Base-by-base conservation (phyloP, 2,329 filamentous ascomycete genomes). In the Scolecobasidium constrictum region DNA sequence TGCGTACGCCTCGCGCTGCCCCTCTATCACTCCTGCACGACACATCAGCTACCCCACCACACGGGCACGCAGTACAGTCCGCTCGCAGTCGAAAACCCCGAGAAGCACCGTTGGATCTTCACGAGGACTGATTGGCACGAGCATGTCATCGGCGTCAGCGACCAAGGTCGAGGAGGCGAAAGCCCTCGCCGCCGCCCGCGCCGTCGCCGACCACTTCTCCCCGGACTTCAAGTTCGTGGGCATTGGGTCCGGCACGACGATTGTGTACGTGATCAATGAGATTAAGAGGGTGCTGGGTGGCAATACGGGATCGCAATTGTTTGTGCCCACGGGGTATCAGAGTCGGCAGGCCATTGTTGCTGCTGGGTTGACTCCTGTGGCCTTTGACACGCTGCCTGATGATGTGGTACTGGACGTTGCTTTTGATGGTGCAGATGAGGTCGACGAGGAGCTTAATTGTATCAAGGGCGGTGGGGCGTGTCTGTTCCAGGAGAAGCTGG, bases 381-480 rank as follows among this genome's bases (percentile, higher is more conserved):
- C 79, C 51, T 84, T 94, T 53, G 83, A 90, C 55, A 77, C 82
- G 47, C 68, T 93, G 13, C 81, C 83, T 1, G 58, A 70, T 33
- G 70, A 72, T 42, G 66, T 67, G 13, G 57, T 79, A 57, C 73
- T 98, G 20, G 90, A 96, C 55, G 83, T 96, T 15, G 85, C 84
- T 39, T 98, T 98, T 59, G 92, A 98, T 57, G 92, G 92, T 42
- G 92, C 92, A 3, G 92, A 98, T 60, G 92, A 98, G 68, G 87
- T 98, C 22, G 92, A 98, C 59, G 80, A 86, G 37, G 84, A 93
- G 41, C 67, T 98, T 47, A 98, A 96, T 64, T 86, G 90, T 58
- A 96, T 98, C 68, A 96, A 96, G 69, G 92, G 92, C 43, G 92
- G 92, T 39, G 92, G 92, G 46, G 92, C 87, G n/a, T 98, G 92